These are phyloP conservation scores for Hypoxylon fuscum DNA, from an alignment of 495 filamentous ascomycete species.

Conservation along the genomic window DNA sequence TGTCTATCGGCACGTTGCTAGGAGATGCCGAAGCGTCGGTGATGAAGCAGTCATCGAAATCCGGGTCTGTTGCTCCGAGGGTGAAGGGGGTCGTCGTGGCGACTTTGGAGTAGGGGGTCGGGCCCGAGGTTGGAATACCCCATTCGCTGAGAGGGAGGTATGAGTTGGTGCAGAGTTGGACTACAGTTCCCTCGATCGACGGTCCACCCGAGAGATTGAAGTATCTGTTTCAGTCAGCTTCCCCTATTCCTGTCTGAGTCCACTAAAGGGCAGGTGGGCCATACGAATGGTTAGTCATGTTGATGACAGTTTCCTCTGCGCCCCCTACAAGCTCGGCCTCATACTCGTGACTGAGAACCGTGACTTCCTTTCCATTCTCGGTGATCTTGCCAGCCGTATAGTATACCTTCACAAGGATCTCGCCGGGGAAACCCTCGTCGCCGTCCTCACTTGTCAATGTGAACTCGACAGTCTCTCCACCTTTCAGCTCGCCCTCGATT, in stretches of 20 bases:
- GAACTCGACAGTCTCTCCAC: constrained; percentile 80
- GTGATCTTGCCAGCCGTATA: constrained; percentile 77
- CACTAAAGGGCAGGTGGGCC: constrained; percentile 27
- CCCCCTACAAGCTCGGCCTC: constrained; percentile 82
- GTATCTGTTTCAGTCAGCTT: constrained; percentile 67
- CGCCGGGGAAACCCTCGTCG: constrained; percentile 88
- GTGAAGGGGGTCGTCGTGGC: constrained; percentile 70
- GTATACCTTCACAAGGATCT: constrained; percentile 77
- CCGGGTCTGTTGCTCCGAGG: constrained; percentile 70
- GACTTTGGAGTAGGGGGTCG: constrained; percentile 68
- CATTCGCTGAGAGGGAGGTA: constrained; percentile 78
- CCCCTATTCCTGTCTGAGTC: not conserved
- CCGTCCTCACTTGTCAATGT: constrained; percentile 75
- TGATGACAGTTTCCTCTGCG: constrained; percentile 85
- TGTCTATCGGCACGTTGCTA: constrained; percentile 75
- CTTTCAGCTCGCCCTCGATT: constrained; percentile 64
- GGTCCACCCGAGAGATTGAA: constrained; percentile 81
- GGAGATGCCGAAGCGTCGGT: constrained; percentile 61
- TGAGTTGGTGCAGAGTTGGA: constrained; percentile 72
- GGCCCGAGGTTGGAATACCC: constrained; percentile 71
- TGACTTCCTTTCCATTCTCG: constrained; percentile 65
- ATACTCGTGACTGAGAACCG: constrained; percentile 83
- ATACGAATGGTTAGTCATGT: constrained; percentile 94
- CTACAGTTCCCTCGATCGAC: constrained; percentile 78
- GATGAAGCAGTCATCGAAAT: constrained; percentile 92